Base-by-base conservation (phyloP, 2,329 filamentous ascomycete genomes). In the Nigrospora osmanthi region DNA sequence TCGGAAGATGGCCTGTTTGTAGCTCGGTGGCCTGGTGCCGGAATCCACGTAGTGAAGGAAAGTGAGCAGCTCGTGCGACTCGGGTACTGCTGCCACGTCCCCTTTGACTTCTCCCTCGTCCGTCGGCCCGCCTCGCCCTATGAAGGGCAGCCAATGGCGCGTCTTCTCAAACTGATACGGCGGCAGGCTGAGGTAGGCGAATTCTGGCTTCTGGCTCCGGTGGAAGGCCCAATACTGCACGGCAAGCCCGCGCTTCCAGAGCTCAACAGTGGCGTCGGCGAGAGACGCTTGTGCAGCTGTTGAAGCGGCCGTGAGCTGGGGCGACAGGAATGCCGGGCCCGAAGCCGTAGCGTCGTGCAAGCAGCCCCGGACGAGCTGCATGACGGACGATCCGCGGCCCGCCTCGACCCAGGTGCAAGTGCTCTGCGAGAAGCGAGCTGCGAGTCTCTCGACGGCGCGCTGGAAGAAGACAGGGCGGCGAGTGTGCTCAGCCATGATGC, bases 121-220 rank as follows among this genome's bases (percentile, higher is more conserved):
- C 19, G 6, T 23, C n/a, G n/a, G n/a, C n/a, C n/a, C n/a, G n/a
- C n/a, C n/a, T 16, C 37, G 35, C 11, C 38, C 30, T 7, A 33
- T 37, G 15, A 35, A 39, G 1, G 35, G 36, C 0, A 45, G 36
- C 58, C 60, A 62, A 39, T 60, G 54, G 1, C 45, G 41, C 5
- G 47, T 52, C 40, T 58, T 55, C 12, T 57, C 54, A 34, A 62
- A 63, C 30, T 60, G 58, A 16, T 61, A 60, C 0, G 52, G 47
- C 4, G 61, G 59, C n/a, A 62, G 43, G 16, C 48, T 48, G 4
- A 58, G 19, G 3, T 13, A 16, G 11, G 4, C 9, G 13, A 49
- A 58, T 6, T 47, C 31, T 4, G 14, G 2, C 17, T 42, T 39
- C 19, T 54, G 50, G 15, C 9, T 13, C 9, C 41, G 44, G 23